A percentile compares a stretch with the other conserved stretches of the same genome.
These are phyloP conservation scores for Monosporascus sp. DNA, from an alignment of 2,329 filamentous ascomycete species.

Conservation along the genomic window DNA sequence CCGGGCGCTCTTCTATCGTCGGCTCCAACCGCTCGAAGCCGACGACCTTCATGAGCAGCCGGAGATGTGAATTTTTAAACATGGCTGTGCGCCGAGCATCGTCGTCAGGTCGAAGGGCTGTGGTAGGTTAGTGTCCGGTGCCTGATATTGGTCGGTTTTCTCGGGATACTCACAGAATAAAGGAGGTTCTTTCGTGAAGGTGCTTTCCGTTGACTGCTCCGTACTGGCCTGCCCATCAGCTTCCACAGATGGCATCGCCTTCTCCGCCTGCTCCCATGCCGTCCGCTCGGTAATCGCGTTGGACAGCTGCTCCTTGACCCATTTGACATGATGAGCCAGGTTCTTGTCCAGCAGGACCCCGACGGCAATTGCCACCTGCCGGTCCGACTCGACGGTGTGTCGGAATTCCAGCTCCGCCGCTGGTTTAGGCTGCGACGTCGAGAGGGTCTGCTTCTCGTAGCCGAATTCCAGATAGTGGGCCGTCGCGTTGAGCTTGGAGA, in stretches of 20 bases:
- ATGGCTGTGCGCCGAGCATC: constrained; percentile 65
- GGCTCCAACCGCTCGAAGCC: constrained; percentile 58
- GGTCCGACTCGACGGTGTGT: constrained; percentile 58
- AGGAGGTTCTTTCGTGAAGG: constrained; percentile 35
- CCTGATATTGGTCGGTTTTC: neutral
- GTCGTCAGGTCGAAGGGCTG: constrained; percentile 58
- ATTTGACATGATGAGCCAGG: constrained; percentile 68
- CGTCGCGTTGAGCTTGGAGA: constrained; percentile 82
- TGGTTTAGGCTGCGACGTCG: constrained; percentile 55
- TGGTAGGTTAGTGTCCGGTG: constrained; percentile 21
- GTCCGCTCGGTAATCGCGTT: constrained; percentile 67
- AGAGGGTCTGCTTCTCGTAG: constrained; percentile 70
- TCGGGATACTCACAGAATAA: constrained; percentile 45
- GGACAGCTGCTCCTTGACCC: constrained; percentile 69
- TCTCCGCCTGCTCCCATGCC: constrained; percentile 69
- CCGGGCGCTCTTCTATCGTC: constrained; percentile 61
- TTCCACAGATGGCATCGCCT: constrained; percentile 46
- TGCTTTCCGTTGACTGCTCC: constrained; percentile 18
- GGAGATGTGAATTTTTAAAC: constrained; percentile 84
- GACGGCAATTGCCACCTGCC: constrained; percentile 75
- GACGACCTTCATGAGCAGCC: constrained; percentile 73
- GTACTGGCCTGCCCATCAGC: constrained; percentile 22
- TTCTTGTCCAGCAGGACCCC: constrained; percentile 75
- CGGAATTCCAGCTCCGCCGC: constrained; percentile 82
- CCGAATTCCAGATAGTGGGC: constrained; percentile 88